These are phyloP conservation scores for Planoprotostelium fungivorum DNA, from an alignment of 78 protist genomes.

Conservation along the genomic window DNA sequence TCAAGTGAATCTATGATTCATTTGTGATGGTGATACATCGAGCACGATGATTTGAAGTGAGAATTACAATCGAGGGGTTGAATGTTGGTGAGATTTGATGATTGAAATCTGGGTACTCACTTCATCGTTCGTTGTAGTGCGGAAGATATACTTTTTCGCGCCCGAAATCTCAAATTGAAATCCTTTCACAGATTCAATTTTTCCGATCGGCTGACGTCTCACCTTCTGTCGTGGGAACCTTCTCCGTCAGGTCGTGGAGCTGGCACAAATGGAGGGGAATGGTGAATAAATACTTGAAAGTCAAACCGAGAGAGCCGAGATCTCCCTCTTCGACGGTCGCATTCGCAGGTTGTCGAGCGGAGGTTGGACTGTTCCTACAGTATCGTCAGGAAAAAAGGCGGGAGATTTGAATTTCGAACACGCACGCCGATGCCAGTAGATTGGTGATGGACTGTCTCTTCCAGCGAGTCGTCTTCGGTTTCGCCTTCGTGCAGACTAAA, in stretches of 20 bases:
- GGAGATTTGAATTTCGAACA: too few relatives aligned
- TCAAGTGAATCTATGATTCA: constrained; percentile 6
- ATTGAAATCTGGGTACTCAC: neutral
- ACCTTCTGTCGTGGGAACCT: neutral
- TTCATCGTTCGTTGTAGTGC: neutral
- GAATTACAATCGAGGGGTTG: too few relatives aligned
- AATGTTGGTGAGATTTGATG: too few relatives aligned
- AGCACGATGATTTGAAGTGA: too few relatives aligned
- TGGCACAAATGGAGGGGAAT: neutral
- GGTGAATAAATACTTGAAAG: neutral
- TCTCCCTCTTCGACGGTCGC: neutral
- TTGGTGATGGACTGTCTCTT: neutral
- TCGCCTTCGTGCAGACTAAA: constrained; percentile 42
- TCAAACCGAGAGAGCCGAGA: neutral
- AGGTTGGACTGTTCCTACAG: too few relatives aligned
- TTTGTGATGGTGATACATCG: constrained; percentile 6
- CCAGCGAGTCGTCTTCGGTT: constrained; percentile 14
- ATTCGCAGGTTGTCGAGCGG: too few relatives aligned
- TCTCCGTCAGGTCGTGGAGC: neutral
- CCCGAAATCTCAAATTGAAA: neutral
- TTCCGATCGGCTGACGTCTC: neutral
- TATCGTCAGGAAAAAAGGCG: too few relatives aligned
- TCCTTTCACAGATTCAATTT: too few relatives aligned
- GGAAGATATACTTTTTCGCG: too few relatives aligned
- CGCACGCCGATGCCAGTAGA: neutral